Conservation (phyloP, 768 basidiomycete genomes). For the Candolleomyces eurysporus region DNA sequence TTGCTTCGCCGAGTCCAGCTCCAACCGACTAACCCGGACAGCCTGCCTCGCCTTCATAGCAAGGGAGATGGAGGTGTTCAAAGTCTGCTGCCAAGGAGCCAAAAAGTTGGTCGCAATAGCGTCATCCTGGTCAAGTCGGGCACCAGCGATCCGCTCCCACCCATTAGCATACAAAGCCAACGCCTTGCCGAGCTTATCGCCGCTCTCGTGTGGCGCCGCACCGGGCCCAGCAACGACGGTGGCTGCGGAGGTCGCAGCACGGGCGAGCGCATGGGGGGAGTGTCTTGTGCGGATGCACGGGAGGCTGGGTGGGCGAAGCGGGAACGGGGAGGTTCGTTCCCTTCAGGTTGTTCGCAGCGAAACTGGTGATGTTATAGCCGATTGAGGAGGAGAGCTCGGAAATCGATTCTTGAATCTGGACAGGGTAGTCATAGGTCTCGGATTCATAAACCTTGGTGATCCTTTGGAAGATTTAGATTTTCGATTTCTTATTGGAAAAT, state of each 20-base stretch:
- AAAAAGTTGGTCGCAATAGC: slow-evolving; percentile 67
- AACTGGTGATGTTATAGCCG: slow-evolving; percentile 73
- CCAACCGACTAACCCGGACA: slow-evolving; percentile 74
- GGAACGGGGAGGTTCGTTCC: slow-evolving; percentile 85
- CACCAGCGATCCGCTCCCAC: slow-evolving; percentile 79
- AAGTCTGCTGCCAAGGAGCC: slow-evolving; percentile 84
- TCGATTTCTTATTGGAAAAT: neutral
- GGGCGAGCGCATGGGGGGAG: slow-evolving; percentile 91
- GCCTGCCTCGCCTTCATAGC: slow-evolving; percentile 92
- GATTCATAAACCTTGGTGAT: slow-evolving; percentile 86
- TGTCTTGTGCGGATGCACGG: slow-evolving; percentile 82
- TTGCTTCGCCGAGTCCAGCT: slow-evolving; percentile 90
- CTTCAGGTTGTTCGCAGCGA: slow-evolving; percentile 85
- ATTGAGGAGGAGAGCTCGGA: slow-evolving; percentile 70
- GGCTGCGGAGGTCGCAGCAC: slow-evolving; percentile 70
- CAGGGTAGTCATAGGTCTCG: slow-evolving; percentile 89
- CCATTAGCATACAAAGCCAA: slow-evolving; percentile 76
- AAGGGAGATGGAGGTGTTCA: slow-evolving; percentile 78
- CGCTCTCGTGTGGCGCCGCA: slow-evolving; percentile 32
- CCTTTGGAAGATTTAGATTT: slow-evolving; percentile 35
- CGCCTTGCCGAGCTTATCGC: slow-evolving; percentile 74
- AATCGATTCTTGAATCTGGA: slow-evolving; percentile 81
- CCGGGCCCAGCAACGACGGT: slow-evolving; percentile 40
- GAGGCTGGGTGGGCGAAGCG: slow-evolving; percentile 48
- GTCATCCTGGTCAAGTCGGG: slow-evolving; percentile 78